Evolutionary conservation across 2,329 filamentous ascomycete species (phyloP), one percentile per base, ranked within the genome.

Genomic region (Exophiala viscosa): DNA sequence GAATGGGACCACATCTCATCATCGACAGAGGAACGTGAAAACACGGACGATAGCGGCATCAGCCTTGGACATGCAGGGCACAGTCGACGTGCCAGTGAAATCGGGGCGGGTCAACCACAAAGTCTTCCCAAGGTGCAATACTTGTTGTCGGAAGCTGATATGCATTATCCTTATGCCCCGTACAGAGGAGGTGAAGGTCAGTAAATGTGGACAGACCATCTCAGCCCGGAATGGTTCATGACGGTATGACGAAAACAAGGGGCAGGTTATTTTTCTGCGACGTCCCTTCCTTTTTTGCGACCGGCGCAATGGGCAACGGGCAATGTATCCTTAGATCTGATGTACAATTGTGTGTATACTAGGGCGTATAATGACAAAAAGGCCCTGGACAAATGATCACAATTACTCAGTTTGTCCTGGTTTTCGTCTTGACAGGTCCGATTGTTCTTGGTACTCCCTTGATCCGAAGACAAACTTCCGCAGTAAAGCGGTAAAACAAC

Each of bases 11-110:
- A 43, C 23, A 43, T 44, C n/a, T 41, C 28, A 36, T 46, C 23
- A 7, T 28, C 43, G 33, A 52, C 44, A 33, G 20, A 52, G 14
- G 34, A 54, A 18, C 49, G 58, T 43, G 53, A 54, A 53, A 57
- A 66, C 17, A 48, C 54, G 2, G 59, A 64, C 14, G 61, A 64
- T 36, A 64, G 61, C 54, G 61, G 60, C 5, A 57, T 62, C 36
- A 57, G 51, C 32, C 41, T 60, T 10, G 49, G 55, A 3, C 39
- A 44, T 11, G 33, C 31, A 11, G 50, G 47, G 8, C 58, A 58
- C 36, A 59, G 58, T 48, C 58, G 55, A 23, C 55, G 58, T 13
- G 41, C 53, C 28, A 59, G 55, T 18, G 52, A 58, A 20, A 50
- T 58, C 2, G 49, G 42, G 17, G 33, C 41, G 1, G 31, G 47